A percentile compares a stretch with the other conserved stretches of the same genome.
phyloP scores from a whole-genome alignment of 2,329 filamentous ascomycete species.

The Botrytis squamosa region DNA sequence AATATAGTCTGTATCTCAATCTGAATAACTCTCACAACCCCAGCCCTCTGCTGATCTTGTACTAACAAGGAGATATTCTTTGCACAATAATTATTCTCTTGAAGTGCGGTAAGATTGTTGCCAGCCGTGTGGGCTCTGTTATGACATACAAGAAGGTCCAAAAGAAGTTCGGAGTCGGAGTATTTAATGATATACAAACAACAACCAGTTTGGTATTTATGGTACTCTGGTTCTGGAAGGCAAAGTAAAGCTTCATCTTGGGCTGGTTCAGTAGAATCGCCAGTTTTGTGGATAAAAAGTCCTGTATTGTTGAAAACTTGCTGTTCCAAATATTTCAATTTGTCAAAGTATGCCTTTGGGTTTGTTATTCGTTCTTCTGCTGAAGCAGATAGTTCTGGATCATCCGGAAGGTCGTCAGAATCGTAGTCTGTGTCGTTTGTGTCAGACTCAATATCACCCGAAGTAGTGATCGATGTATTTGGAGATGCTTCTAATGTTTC shows the following conservation, averaged over 20 bases:
- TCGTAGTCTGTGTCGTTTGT: background rate
- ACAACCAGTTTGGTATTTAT: background rate
- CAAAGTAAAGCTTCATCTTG: background rate
- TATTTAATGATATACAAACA: background rate
- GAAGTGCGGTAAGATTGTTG: background rate
- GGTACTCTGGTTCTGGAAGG: background rate
- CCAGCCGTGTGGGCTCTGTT: background rate
- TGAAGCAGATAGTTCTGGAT: background rate
- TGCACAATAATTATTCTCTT: conserved; percentile 2
- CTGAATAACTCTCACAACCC: background rate
- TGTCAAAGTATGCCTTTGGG: conserved; percentile 2
- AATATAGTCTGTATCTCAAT: background rate
- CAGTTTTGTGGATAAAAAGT: background rate
- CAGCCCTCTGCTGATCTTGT: background rate
- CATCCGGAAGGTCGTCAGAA: conserved; percentile 6
- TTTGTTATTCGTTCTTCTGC: conserved; percentile 10
- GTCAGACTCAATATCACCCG: background rate
- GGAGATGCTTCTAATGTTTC: background rate
- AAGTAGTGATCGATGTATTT: background rate
- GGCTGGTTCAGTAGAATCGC: background rate
- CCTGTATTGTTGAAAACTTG: background rate
- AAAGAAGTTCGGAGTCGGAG: background rate
- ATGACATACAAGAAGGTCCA: background rate
- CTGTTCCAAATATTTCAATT: conserved; percentile 1
- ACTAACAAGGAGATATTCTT: background rate